These are phyloP conservation scores for Ajuga reptans DNA, from an alignment of 305 asterid species.

Conservation along the genomic window DNA sequence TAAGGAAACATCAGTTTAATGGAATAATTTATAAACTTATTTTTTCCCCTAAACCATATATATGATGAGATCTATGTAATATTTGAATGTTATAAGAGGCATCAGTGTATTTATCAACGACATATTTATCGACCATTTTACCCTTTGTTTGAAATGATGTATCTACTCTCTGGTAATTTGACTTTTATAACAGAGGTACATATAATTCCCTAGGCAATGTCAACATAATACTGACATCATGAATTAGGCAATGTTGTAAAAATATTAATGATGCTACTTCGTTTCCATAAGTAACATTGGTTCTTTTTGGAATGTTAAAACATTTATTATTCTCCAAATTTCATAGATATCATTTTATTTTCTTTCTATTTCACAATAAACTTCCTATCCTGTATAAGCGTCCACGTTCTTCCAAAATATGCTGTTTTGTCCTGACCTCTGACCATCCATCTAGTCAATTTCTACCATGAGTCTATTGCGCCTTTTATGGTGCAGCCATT, in stretches of 20 bases:
- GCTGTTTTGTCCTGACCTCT: not conserved
- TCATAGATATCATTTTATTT: not conserved
- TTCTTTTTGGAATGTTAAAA: not conserved
- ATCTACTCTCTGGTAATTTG: not conserved
- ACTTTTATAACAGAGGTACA: not conserved
- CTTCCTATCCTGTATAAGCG: not conserved
- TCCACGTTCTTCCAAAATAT: not conserved
- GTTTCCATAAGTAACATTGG: not conserved
- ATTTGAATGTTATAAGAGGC: not conserved
- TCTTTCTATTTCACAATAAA: not conserved
- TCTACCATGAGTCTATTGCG: not conserved
- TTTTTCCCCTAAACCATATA: not conserved
- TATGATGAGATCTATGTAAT: not conserved
- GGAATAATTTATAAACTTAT: not conserved
- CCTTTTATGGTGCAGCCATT: not conserved
- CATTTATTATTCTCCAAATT: not conserved
- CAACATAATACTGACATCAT: not conserved
- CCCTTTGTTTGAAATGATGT: not conserved
- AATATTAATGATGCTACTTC: not conserved
- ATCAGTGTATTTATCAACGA: not conserved
- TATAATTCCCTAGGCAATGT: not conserved
- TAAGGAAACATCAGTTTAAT: not conserved
- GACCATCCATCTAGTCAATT: not conserved
- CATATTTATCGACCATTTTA: not conserved
- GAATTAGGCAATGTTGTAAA: not conserved